These are phyloP conservation scores for Saposhnikovia divaricata DNA, from an alignment of 129 eudicot genomes.

Conservation along the genomic window DNA sequence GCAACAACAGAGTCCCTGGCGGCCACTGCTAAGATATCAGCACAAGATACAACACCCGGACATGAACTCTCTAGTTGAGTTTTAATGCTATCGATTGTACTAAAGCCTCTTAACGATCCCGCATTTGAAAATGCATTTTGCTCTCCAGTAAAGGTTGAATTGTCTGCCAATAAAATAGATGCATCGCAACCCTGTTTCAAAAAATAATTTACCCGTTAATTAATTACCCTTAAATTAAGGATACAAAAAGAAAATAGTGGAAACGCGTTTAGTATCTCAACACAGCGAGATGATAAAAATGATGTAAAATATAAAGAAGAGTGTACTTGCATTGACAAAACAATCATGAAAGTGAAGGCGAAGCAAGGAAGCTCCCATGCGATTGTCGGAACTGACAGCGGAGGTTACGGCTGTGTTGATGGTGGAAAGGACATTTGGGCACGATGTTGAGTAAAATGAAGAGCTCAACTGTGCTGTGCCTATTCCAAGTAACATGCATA, in stretches of 20 bases:
- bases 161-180: slow-evolving; percentile 22
- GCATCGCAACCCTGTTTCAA: slow-evolving; percentile 29
- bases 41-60: slow-evolving; percentile 25
- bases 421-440: background rate
- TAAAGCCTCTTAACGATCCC: slow-evolving; percentile 22
- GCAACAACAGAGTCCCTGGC: slow-evolving; percentile 27
- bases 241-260: too few species aligned
- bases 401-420: background rate
- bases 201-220: too few species aligned
- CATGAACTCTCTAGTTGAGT: slow-evolving; percentile 21
- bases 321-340: slow-evolving; percentile 6
- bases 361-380: slow-evolving; percentile 9
- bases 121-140: slow-evolving; percentile 15
- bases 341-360: slow-evolving; percentile 1
- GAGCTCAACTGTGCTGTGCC: background rate
- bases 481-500: background rate
- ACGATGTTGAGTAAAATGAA: background rate
- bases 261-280: too few species aligned
- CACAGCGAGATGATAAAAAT: too few species aligned
- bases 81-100: slow-evolving; percentile 19
- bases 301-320: too few species aligned
- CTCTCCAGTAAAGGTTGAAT: slow-evolving; percentile 18
- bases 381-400: background rate
- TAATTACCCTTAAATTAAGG: too few species aligned
- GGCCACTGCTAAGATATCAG: slow-evolving; percentile 24